These are phyloP conservation scores for Capsicum chinense DNA, from an alignment of 257 asterid species.

Conservation along the genomic window DNA sequence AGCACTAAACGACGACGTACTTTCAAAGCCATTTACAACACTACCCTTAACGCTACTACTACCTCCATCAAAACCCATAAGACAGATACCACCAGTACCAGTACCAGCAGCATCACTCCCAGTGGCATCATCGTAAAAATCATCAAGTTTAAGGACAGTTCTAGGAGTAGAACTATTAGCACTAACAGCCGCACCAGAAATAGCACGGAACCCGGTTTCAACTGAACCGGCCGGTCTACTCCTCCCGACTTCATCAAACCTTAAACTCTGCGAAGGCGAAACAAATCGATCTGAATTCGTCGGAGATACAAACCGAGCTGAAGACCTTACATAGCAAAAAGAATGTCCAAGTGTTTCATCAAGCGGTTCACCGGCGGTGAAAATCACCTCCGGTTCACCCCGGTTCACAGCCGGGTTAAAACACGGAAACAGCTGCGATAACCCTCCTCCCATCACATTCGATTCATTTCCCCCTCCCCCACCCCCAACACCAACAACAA, in stretches of 20 bases:
- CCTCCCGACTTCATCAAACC: slow-evolving; percentile 76
- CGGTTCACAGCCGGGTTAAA: slow-evolving; percentile 80
- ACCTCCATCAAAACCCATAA: slow-evolving; percentile 48
- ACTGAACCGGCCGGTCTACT: slow-evolving; percentile 49
- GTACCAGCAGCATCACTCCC: slow-evolving; percentile 27
- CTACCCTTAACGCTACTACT: slow-evolving; percentile 42
- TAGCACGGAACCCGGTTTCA: slow-evolving; percentile 89
- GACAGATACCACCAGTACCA: not conserved
- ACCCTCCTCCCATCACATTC: slow-evolving; percentile 94
- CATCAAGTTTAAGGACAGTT: slow-evolving; percentile 73
- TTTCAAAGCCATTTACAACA: slow-evolving; percentile 77
- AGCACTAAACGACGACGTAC: slow-evolving; percentile 86
- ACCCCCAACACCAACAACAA: not conserved
- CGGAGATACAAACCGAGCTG: slow-evolving; percentile 89
- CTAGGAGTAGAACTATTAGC: slow-evolving; percentile 86
- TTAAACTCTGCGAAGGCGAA: slow-evolving; percentile 89
- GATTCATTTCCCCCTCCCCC: slow-evolving; percentile 75
- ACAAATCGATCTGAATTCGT: slow-evolving; percentile 86
- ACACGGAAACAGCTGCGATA: slow-evolving; percentile 87
- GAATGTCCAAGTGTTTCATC: slow-evolving; percentile 99
- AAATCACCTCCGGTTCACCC: slow-evolving; percentile 66
- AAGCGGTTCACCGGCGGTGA: slow-evolving; percentile 63
- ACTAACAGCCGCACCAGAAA: slow-evolving; percentile 93
- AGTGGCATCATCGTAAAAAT: slow-evolving; percentile 56
- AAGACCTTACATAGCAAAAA: slow-evolving; percentile 95